Base-by-base conservation (phyloP, 1,284 basidiomycete species). In the Ceratobasidium sp. region DNA sequence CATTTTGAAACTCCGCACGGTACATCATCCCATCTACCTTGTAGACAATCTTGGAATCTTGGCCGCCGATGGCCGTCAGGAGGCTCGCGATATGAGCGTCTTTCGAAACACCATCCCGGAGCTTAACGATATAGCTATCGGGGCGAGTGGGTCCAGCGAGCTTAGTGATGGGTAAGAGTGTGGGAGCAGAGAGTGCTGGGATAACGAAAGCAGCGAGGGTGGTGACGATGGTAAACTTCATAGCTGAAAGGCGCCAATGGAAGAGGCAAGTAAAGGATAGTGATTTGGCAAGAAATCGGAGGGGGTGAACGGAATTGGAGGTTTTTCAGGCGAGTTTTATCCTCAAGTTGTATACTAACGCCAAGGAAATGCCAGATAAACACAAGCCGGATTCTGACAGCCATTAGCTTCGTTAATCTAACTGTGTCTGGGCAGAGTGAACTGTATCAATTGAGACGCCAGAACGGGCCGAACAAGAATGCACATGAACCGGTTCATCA, bases 101-200 rank as follows among this genome's bases (percentile, higher is more conserved):
- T 48, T 74, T 74, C 4, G 59, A 56, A 27, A 74, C 72, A 29
- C 72, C 72, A 36, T 74, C 72, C 60, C 54, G 64, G 48, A 74
- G 72, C 31, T 74, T 74, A 60, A 74, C 48, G 51, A 73, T 75
- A 45, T 75, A 75, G n/a, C 59, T 56, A 47, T 75, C 71, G 24
- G 54, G 48, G 24, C 65, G 53, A 24, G 44, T 65, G 1, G 60
- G 60, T 29, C 75, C 75, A 44, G 67, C 54, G 27, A 65, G 50
- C 54, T 65, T 72, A 22, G 48, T 59, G 54, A 75, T 33, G 2
- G 67, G 67, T 53, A 59, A 22, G 5, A 53, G 53, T 14, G 75
- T 65, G 36, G 75, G 75, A 17, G 64, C 75, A 57, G 69, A 69
- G 36, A 75, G 36, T 15, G 36, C 62, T 27, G 67, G 75, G 36